phyloP scores from a whole-genome alignment of 257 asterid species.

The Penstemon eatonii region DNA sequence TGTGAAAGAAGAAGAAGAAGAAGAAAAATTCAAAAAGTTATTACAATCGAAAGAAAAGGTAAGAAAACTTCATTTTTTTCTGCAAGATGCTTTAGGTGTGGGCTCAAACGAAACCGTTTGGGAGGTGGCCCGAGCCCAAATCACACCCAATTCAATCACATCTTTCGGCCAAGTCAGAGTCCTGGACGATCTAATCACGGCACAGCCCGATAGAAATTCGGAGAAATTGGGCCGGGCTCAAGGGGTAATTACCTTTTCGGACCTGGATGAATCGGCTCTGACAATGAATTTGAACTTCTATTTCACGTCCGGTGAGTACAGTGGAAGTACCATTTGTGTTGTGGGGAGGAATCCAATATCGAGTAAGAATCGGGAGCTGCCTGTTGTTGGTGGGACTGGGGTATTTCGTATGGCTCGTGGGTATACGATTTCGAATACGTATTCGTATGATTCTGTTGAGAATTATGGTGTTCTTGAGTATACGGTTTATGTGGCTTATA shows the following conservation, averaged over 20 bases:
- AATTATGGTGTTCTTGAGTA: slow-evolving; percentile 20
- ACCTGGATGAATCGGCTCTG: slow-evolving; percentile 6
- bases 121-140: slow-evolving; percentile 25
- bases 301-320: slow-evolving; percentile 7
- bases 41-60: slow-evolving; percentile 6
- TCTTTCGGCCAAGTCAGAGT: slow-evolving; percentile 23
- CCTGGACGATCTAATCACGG: slow-evolving; percentile 19
- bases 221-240: slow-evolving; percentile 25
- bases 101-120: slow-evolving; percentile 26
- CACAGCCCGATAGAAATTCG: slow-evolving; percentile 16
- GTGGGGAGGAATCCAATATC: slow-evolving; percentile 20
- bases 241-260: slow-evolving; percentile 19
- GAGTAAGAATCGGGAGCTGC: slow-evolving; percentile 15
- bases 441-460: neutral
- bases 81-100: slow-evolving; percentile 17
- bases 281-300: slow-evolving; percentile 26
- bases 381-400: slow-evolving; percentile 31
- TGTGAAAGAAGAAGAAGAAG: neutral
- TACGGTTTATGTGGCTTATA: slow-evolving; percentile 27
- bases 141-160: slow-evolving; percentile 12
- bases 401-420: slow-evolving; percentile 28
- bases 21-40: slow-evolving; percentile 8
- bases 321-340: slow-evolving; percentile 18
- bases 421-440: slow-evolving; percentile 17
- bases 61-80: slow-evolving; percentile 15